Conservation (phyloP, 192 early-diverging fungal species). For the Allomyces arbusculus region DNA sequence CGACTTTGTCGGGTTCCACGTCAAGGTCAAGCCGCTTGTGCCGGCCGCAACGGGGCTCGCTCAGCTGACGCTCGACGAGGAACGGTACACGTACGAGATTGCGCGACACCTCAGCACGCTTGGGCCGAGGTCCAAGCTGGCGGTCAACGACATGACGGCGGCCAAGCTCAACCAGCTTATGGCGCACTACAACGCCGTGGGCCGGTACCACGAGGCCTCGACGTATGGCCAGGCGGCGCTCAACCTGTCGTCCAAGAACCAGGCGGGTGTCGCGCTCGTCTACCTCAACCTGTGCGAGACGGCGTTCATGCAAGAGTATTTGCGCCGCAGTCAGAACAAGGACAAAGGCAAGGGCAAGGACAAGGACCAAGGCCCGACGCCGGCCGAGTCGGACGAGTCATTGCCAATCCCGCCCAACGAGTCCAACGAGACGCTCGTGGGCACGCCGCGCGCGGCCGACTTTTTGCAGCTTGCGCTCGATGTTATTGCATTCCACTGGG, state of each 20-base stretch:
- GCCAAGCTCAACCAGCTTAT: slow-evolving; percentile 13
- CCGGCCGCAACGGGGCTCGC: slow-evolving; percentile 7
- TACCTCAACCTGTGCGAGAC: no score
- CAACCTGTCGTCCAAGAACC: not conserved
- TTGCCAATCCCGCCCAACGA: not conserved
- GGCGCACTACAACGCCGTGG: slow-evolving; percentile 20
- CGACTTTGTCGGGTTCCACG: slow-evolving; percentile 18
- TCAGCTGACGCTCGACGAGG: slow-evolving; percentile 16
- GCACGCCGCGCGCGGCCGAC: not conserved
- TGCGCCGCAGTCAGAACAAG: not conserved
- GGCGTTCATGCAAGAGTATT: no score
- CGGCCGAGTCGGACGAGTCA: not conserved
- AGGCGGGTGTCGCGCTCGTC: not conserved
- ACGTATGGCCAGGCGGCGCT: slow-evolving; percentile 23
- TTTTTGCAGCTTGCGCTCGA: not conserved
- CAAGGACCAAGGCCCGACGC: not conserved
- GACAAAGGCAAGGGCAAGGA: not conserved
- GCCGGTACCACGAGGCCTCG: slow-evolving; percentile 22
- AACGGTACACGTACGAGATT: slow-evolving; percentile 21
- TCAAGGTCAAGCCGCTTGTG: slow-evolving; percentile 12
- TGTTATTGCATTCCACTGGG: slow-evolving; percentile 17
- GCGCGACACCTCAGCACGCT: slow-evolving; percentile 24
- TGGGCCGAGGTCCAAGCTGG: slow-evolving; percentile 20
- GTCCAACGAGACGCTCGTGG: not conserved
- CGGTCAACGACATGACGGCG: slow-evolving; percentile 10